These are phyloP conservation scores for Hypomontagnella submonticulosa DNA, from an alignment of 495 filamentous ascomycete genomes.

Conservation along the genomic window DNA sequence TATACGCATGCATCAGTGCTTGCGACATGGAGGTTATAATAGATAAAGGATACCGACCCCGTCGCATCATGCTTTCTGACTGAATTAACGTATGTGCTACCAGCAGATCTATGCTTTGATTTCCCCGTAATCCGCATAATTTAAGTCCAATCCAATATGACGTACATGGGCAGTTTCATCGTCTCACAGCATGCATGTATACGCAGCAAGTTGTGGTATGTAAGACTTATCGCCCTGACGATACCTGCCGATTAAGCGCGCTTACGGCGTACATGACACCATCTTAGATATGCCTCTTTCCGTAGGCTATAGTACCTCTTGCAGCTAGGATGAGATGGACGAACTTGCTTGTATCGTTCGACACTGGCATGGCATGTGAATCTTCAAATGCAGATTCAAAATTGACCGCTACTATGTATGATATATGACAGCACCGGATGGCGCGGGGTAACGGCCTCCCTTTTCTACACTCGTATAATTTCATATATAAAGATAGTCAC, in stretches of 20 bases:
- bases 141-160: slow-evolving; percentile 8
- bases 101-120: not conserved
- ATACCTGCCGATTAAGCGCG: slow-evolving; percentile 26
- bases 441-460: not conserved
- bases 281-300: too few relatives aligned
- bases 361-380: slow-evolving; percentile 39
- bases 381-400: slow-evolving; percentile 8
- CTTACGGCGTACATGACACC: slow-evolving; percentile 9
- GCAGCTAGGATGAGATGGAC: slow-evolving; percentile 16
- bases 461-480: too few relatives aligned
- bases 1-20: too few relatives aligned
- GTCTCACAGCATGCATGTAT: slow-evolving; percentile 16
- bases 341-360: slow-evolving; percentile 25
- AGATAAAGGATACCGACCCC: too few relatives aligned
- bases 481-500: too few relatives aligned
- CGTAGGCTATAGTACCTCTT: slow-evolving; percentile 7
- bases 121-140: slow-evolving; percentile 1
- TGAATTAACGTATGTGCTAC: slow-evolving; percentile 2
- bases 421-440: slow-evolving; percentile 19
- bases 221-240: slow-evolving; percentile 23
- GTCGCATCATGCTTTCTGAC: too few relatives aligned
- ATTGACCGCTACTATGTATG: slow-evolving; percentile 13
- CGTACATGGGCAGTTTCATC: slow-evolving; percentile 6
- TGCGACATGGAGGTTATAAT: too few relatives aligned
- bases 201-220: slow-evolving; percentile 5